Evolutionary conservation across 495 filamentous ascomycete genomes (phyloP).

Genomic region (Neohortaea acidophila): DNA sequence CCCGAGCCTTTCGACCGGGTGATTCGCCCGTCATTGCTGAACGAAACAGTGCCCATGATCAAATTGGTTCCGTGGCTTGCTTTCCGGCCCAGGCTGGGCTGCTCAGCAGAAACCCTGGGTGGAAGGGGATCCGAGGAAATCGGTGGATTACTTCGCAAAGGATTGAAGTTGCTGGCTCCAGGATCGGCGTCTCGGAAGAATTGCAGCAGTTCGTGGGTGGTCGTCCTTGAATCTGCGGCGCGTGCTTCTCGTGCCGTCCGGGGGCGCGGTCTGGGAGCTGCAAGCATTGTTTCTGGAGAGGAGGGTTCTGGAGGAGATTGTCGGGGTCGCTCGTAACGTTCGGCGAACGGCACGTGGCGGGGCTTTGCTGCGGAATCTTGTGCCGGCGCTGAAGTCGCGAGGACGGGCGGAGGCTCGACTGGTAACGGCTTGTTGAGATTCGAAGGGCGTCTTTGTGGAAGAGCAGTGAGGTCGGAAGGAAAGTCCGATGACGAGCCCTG

Average conservation of each 20-base stretch:
- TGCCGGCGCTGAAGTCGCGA: not conserved
- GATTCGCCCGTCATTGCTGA: not conserved
- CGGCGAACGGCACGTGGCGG: slow-evolving; percentile 7
- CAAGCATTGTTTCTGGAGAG: not conserved
- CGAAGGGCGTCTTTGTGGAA: not conserved
- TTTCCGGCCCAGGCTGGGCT: not conserved
- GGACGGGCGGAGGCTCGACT: slow-evolving; percentile 3
- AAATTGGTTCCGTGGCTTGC: not conserved
- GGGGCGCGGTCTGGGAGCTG: not conserved
- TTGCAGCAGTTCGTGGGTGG: slow-evolving; percentile 6
- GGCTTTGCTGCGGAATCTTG: not conserved
- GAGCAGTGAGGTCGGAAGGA: slow-evolving; percentile 1
- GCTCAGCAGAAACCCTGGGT: no score
- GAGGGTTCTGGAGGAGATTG: slow-evolving; percentile 1
- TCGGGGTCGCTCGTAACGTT: slow-evolving; percentile 13
- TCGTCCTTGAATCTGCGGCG: slow-evolving; percentile 1
- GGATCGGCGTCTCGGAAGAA: slow-evolving; percentile 8
- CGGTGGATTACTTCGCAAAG: slow-evolving; percentile 6
- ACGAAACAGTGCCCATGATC: not conserved
- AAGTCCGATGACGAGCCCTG: no score
- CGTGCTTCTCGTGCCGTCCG: slow-evolving; percentile 10
- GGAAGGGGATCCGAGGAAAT: no score
- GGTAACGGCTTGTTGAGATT: slow-evolving; percentile 13
- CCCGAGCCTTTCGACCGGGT: not conserved
- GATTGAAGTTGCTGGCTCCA: slow-evolving; percentile 1